Evolutionary conservation across 2,329 filamentous ascomycete genomes (phyloP).

Genomic region (Thielaviopsis musarum): DNA sequence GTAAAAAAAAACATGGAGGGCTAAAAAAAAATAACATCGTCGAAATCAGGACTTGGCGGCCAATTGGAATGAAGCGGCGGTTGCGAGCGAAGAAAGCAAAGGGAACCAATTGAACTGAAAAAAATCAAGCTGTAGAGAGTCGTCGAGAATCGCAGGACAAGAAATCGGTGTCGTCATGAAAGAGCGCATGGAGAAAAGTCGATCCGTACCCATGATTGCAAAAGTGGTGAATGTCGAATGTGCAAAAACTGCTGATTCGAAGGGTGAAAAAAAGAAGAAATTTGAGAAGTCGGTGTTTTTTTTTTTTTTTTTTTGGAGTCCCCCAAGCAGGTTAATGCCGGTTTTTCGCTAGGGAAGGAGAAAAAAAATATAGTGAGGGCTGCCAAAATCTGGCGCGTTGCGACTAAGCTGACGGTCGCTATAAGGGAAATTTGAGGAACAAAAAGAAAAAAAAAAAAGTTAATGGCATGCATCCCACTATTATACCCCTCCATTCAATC

Average conservation of each 20-base stretch:
- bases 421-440: too few species aligned
- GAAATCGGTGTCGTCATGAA: background rate
- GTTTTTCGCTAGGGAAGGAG: too few species aligned
- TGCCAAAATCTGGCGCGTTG: too few species aligned
- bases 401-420: too few species aligned
- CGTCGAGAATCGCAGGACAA: background rate
- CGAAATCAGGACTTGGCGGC: too few species aligned
- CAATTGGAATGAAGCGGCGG: too few species aligned
- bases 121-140: background rate
- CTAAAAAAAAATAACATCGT: too few species aligned
- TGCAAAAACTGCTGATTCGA: constrained; percentile 23
- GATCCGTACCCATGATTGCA: constrained; percentile 45
- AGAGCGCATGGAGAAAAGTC: background rate
- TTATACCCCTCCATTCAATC: background rate
- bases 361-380: too few species aligned
- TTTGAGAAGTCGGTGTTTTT: constrained; percentile 2
- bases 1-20: too few species aligned
- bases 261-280: constrained; percentile 5
- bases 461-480: background rate
- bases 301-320: background rate
- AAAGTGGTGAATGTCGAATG: constrained; percentile 25
- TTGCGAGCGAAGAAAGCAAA: background rate
- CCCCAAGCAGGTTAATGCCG: too few species aligned
- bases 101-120: too few species aligned
- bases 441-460: too few species aligned